Evolutionary conservation across 306 rosid genomes (phyloP).

Genomic region (Pueraria montana): DNA sequence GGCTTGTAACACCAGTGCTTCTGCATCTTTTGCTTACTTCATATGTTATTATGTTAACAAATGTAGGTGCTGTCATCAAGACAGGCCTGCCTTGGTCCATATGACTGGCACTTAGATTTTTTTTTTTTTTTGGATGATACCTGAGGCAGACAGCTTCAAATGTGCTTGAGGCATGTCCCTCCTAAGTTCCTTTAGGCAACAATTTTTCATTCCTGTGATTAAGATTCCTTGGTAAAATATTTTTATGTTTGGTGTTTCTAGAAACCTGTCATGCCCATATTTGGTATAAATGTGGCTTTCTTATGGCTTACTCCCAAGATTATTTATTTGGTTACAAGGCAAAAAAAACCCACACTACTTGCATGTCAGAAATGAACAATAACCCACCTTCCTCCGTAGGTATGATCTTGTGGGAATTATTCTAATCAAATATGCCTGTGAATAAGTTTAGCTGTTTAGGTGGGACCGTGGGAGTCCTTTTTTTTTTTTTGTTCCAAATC

Average conservation of each 20-base stretch:
- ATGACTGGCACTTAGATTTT: not conserved
- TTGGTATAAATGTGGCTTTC: not conserved
- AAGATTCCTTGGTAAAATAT: not conserved
- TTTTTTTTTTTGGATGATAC: slow-evolving; percentile 20
- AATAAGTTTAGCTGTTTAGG: not conserved
- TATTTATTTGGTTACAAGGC: not conserved
- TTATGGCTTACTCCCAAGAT: not conserved
- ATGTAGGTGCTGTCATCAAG: too few species aligned
- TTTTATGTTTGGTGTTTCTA: not conserved
- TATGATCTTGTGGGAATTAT: not conserved
- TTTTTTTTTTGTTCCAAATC: too few species aligned
- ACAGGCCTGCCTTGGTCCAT: not conserved
- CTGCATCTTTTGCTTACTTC: not conserved
- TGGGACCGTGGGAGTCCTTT: not conserved
- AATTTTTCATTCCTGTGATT: not conserved
- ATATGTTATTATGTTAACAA: too few species aligned
- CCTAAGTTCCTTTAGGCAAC: not conserved
- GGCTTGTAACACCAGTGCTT: slow-evolving; percentile 17
- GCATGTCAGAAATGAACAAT: not conserved
- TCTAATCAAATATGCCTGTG: not conserved
- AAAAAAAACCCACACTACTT: not conserved
- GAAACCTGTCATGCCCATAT: not conserved
- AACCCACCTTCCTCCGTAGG: not conserved
- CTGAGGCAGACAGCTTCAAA: not conserved
- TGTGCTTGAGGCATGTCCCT: not conserved